Evolutionary conservation across 176 grass and related monocot species (phyloP).

Genomic region (Ensete ventricosum): DNA sequence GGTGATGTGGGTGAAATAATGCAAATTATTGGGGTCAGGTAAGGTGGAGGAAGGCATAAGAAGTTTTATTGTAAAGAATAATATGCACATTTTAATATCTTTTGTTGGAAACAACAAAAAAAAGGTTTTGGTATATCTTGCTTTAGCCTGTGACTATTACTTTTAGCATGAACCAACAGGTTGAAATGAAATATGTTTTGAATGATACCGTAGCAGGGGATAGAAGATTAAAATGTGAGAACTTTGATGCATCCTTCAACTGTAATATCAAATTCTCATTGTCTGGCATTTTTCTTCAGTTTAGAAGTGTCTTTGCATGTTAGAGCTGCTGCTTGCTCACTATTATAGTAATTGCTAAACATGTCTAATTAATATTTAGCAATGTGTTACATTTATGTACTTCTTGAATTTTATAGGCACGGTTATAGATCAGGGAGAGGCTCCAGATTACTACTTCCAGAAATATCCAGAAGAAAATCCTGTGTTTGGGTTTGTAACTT

Average conservation of each 20-base stretch:
- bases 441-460: slow-evolving; percentile 64
- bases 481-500: slow-evolving; percentile 68
- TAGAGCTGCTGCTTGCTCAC: background rate
- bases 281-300: background rate
- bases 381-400: background rate
- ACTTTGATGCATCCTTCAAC: background rate
- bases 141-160: too few relatives aligned
- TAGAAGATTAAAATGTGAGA: background rate
- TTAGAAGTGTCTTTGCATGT: background rate
- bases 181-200: too few relatives aligned
- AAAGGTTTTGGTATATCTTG: too few relatives aligned
- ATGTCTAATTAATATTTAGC: background rate
- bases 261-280: background rate
- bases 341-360: background rate
- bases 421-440: slow-evolving; percentile 74
- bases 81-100: too few relatives aligned
- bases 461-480: slow-evolving; percentile 78
- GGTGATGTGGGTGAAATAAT: too few relatives aligned
- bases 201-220: too few relatives aligned
- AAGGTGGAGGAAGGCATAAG: too few relatives aligned
- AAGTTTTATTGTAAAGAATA: too few relatives aligned
- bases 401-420: slow-evolving; percentile 42
- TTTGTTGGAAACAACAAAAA: too few relatives aligned
- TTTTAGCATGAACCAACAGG: too few relatives aligned
- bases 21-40: too few relatives aligned